phyloP scores from a whole-genome alignment of 805 yeast species.

The Starmerella lactis-condensi region DNA sequence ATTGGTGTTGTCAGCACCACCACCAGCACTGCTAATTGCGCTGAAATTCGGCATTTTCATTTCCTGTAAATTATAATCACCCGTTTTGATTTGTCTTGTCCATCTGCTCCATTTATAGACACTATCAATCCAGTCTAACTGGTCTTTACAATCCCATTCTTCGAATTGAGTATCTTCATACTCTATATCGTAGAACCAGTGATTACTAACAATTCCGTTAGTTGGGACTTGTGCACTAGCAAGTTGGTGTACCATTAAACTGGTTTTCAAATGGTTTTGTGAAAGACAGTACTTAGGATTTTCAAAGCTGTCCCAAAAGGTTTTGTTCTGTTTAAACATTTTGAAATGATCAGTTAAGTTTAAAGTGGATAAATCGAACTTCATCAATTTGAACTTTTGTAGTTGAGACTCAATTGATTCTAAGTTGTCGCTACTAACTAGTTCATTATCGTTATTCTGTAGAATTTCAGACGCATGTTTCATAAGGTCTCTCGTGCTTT shows the following conservation, averaged over 20 bases:
- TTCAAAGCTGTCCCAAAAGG: no score
- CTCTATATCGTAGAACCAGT: not conserved
- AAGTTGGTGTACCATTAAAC: no score
- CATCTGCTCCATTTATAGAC: slow-evolving; percentile 15
- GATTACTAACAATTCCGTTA: no score
- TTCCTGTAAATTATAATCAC: not conserved
- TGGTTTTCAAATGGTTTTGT: no score
- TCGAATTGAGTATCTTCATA: not conserved
- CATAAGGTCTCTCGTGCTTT: slow-evolving; percentile 28
- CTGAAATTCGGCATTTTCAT: slow-evolving; percentile 3
- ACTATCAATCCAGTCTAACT: slow-evolving; percentile 18
- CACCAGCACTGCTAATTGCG: not conserved
- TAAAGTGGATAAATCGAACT: slow-evolving; percentile 5
- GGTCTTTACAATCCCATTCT: not conserved
- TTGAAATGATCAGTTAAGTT: no score
- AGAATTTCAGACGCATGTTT: slow-evolving; percentile 25
- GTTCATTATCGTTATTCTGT: slow-evolving; percentile 27
- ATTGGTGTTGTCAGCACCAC: not conserved
- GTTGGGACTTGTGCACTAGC: no score
- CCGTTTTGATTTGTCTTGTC: not conserved
- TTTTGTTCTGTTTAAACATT: no score
- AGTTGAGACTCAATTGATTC: slow-evolving; percentile 26
- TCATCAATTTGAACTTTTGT: slow-evolving; percentile 28
- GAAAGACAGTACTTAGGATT: no score
- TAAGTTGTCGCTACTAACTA: slow-evolving; percentile 22